Conservation (phyloP, 2,329 filamentous ascomycete species). For the Alternaria brassicae region DNA sequence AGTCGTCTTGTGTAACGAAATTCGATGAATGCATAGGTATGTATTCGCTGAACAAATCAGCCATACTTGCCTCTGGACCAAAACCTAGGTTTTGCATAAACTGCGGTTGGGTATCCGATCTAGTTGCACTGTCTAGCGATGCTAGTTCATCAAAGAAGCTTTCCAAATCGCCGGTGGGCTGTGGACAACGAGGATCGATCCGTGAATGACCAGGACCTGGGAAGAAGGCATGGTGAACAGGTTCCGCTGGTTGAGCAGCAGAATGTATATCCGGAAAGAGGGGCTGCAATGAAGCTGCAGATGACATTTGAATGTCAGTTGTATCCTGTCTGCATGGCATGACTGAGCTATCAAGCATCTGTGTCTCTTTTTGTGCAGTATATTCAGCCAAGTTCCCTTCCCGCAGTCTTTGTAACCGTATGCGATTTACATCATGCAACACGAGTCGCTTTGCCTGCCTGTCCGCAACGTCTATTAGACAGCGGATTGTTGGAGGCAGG, state of each 20-base stretch:
- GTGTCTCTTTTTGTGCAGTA: slow-evolving; percentile 6
- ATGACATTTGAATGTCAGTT: slow-evolving; percentile 21
- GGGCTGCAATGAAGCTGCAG: slow-evolving; percentile 30
- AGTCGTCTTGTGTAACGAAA: slow-evolving; percentile 37
- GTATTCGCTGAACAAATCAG: slow-evolving; percentile 59
- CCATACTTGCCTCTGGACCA: slow-evolving; percentile 66
- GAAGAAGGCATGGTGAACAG: slow-evolving; percentile 19
- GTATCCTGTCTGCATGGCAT: slow-evolving; percentile 7
- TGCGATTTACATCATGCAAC: slow-evolving; percentile 22
- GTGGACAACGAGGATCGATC: slow-evolving; percentile 39
- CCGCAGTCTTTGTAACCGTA: slow-evolving; percentile 29
- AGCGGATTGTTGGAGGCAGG: slow-evolving; percentile 39
- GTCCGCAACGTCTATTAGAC: slow-evolving; percentile 33
- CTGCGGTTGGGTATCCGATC: slow-evolving; percentile 64
- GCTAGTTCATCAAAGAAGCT: slow-evolving; percentile 66
- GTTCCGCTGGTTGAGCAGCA: slow-evolving; percentile 1
- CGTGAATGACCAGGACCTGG: slow-evolving; percentile 19
- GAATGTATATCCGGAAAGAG: slow-evolving; percentile 11
- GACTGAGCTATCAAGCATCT: neutral
- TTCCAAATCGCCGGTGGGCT: slow-evolving; percentile 55
- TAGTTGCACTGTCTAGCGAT: slow-evolving; percentile 62
- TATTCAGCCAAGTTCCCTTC: slow-evolving; percentile 22
- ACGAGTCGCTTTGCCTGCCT: slow-evolving; percentile 21
- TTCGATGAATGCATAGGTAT: slow-evolving; percentile 48
- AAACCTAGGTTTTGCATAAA: slow-evolving; percentile 74